Evolutionary conservation across 148 eudicot genomes (phyloP), one percentile per base, ranked within the genome.

Genomic region (Camellia granthamiana): DNA sequence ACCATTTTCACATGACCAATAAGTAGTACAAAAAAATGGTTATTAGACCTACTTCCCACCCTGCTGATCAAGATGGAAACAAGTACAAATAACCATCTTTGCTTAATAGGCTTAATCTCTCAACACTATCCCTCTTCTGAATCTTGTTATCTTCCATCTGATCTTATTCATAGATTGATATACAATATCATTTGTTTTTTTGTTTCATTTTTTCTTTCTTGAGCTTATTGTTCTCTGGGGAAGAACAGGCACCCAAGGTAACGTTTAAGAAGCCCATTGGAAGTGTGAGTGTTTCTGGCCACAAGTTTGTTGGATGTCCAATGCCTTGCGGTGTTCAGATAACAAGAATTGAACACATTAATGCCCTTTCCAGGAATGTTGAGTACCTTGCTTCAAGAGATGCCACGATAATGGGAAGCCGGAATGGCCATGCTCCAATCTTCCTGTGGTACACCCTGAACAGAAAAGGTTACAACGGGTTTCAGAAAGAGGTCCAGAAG

Each of bases 311-410:
- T 13, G 98, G 98, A 61, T 94, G 98, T 84, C 98, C 98, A 21
- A 91, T 94, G 98, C 98, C 98, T 8, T 94, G 98, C 78, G 98
- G 98, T 59, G 90, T 94, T 52, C 98, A 94, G 75, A 73, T 94
- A 51, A 94, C 97, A 73, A 91, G 98, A 71, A 87, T 92, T 49
- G 80, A 91, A 55, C 94, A 94, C 88, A 92, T 94, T 18, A 88
- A 87, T 46, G 85, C 85, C 42, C 84, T 91, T 43, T 91, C 92
- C 5, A 84, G 90, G 4, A 86, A 91, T 46, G 89, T 91, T 2
- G 94, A 91, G 79, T 89, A 91, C 78, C 86, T 91, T 30, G 91
- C 92, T 74, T 87, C 90, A 77, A 86, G 92, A 70, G 94, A 91
- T 81, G 92, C 90, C 58, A 90, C 93, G 64, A 90, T 90, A 77